Percentiles rank a stretch among this genome's conserved stretches.
Conservation (phyloP, 2,329 filamentous ascomycete species). For the Penicillium sp. region DNA sequence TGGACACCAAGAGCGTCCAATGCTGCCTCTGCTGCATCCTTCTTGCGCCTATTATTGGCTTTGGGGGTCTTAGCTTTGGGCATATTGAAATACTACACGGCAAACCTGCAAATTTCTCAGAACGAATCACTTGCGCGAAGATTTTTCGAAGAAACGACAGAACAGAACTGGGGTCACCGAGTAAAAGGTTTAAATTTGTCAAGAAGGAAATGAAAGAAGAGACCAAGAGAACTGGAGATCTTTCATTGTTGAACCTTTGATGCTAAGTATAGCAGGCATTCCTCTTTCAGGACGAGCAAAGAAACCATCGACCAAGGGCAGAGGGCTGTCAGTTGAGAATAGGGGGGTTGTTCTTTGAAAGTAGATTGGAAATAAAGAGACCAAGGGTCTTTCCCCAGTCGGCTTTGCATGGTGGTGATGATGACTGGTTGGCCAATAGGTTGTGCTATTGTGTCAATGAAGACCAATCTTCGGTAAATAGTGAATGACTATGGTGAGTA, state of each 20-base stretch:
- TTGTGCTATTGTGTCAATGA: no score
- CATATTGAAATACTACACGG: neutral
- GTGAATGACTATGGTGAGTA: no score
- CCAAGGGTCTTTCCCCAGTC: neutral
- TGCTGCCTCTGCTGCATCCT: neutral
- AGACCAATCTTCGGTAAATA: no score
- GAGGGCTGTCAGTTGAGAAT: neutral
- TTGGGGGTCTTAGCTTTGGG: neutral
- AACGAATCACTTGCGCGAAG: neutral
- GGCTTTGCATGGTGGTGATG: neutral
- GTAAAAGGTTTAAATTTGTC: neutral
- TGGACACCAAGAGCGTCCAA: neutral
- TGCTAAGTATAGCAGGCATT: neutral
- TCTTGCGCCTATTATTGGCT: no score
- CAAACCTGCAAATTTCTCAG: neutral
- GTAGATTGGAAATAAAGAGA: neutral
- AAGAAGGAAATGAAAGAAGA: neutral
- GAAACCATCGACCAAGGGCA: neutral
- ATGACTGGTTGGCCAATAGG: neutral
- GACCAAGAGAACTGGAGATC: neutral
- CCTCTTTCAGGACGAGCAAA: neutral
- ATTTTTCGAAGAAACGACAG: neutral
- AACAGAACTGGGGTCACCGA: neutral
- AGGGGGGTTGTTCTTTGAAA: neutral
- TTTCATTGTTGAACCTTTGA: neutral